A percentile compares a stretch with the other conserved stretches of the same genome.
phyloP scores from a whole-genome alignment of 2,329 filamentous ascomycete genomes.

The Domatiomyces catenatus region DNA sequence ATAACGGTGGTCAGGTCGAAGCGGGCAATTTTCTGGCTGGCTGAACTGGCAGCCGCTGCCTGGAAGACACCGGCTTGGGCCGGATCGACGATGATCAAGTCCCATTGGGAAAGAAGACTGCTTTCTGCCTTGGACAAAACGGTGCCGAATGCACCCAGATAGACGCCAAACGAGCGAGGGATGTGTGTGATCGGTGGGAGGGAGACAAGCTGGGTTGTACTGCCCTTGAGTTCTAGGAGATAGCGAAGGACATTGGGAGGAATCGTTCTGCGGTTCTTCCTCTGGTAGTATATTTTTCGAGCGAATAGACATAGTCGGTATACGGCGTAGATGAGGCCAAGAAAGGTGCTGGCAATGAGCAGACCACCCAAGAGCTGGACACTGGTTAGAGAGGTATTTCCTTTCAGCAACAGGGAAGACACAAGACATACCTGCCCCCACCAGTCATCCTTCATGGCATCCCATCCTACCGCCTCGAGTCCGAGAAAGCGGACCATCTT shows the following conservation, averaged over 20 bases:
- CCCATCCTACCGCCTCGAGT: conserved; percentile 20
- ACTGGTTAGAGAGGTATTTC: conserved; percentile 9
- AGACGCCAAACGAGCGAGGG: conserved; percentile 28
- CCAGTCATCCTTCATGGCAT: conserved; percentile 25
- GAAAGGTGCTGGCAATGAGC: conserved; percentile 19
- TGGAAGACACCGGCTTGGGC: conserved; percentile 23
- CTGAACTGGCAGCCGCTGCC: conserved; percentile 16
- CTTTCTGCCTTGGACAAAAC: conserved; percentile 19
- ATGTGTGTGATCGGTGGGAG: conserved; percentile 10
- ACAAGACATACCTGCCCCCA: conserved; percentile 27
- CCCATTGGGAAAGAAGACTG: neutral
- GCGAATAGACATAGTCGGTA: neutral
- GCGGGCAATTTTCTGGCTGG: neutral
- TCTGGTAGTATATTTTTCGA: conserved; percentile 3
- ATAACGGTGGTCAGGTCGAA: neutral
- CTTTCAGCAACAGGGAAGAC: conserved; percentile 1
- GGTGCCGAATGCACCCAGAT: conserved; percentile 25
- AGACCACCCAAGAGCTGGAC: conserved; percentile 24
- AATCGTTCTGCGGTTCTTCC: neutral
- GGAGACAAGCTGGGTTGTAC: neutral
- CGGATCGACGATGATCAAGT: conserved; percentile 28
- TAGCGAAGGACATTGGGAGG: neutral
- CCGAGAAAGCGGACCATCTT: neutral
- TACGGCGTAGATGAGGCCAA: conserved; percentile 18
- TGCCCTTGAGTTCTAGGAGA: neutral